Percentiles rank a stretch among this genome's conserved stretches.
Conservation (phyloP, 2,329 filamentous ascomycete species). For the Arthrinium puccinioides region DNA sequence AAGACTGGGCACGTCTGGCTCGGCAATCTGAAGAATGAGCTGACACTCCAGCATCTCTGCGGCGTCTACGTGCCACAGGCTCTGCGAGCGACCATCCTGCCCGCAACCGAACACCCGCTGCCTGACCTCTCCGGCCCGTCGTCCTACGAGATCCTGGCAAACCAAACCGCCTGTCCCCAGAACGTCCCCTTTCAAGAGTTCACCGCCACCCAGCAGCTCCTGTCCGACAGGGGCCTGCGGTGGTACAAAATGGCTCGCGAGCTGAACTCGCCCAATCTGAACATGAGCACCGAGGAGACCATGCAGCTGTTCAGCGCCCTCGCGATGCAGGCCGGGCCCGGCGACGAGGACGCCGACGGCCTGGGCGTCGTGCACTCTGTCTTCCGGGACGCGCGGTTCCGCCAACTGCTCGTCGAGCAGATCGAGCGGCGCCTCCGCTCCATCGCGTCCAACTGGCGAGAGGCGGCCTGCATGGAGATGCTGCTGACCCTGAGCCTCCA, state of each 20-base stretch:
- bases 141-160: conserved; percentile 48
- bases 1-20: conserved; percentile 14
- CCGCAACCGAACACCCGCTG: conserved; percentile 15
- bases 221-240: conserved; percentile 36
- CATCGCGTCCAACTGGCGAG: conserved; percentile 51
- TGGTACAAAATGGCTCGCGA: conserved; percentile 46
- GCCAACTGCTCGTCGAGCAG: conserved; percentile 36
- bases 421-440: conserved; percentile 32
- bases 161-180: conserved; percentile 37
- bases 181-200: conserved; percentile 44
- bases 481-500: conserved; percentile 44
- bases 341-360: conserved; percentile 10
- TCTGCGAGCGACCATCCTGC: conserved; percentile 10
- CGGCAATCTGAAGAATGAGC: conserved; percentile 10
- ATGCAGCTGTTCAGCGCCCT: conserved; percentile 43
- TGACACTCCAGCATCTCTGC: conserved; percentile 21
- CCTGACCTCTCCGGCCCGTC: conserved; percentile 32
- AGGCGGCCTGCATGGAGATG: conserved; percentile 49
- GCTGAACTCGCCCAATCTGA: conserved; percentile 45
- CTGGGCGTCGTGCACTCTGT: conserved; percentile 41
- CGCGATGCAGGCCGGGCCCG: conserved; percentile 48
- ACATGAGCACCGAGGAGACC: conserved; percentile 50
- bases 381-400: conserved; percentile 43
- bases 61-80: conserved; percentile 10
- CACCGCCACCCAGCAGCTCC: conserved; percentile 39